These are phyloP conservation scores for Penicillium mononematosum DNA, from an alignment of 495 filamentous ascomycete genomes.

Conservation along the genomic window DNA sequence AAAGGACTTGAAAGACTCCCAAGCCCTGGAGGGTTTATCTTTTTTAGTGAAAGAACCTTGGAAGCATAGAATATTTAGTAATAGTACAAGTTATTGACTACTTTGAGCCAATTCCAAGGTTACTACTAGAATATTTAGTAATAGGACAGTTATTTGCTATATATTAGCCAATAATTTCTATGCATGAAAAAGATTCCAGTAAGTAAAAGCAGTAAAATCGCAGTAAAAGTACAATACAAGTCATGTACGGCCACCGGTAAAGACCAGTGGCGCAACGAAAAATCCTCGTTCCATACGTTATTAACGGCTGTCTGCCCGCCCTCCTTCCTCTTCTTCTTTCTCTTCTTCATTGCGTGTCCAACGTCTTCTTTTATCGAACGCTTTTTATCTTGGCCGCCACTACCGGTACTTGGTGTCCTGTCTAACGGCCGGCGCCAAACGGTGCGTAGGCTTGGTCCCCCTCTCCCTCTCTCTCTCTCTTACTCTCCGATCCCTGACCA, in stretches of 20 bases:
- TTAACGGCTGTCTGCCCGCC: conserved; percentile 21
- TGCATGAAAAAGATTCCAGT: too few relatives aligned
- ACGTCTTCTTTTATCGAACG: conserved; percentile 39
- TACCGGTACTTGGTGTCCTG: conserved; percentile 57
- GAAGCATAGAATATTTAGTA: too few relatives aligned
- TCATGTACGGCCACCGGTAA: conserved; percentile 12
- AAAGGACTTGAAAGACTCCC: too few relatives aligned
- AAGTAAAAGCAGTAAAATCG: not conserved
- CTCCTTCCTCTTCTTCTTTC: conserved; percentile 21
- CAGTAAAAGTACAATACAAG: conserved; percentile 7
- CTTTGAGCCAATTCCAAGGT: too few relatives aligned
- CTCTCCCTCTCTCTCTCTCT: conserved; percentile 25
- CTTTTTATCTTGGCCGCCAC: conserved; percentile 52
- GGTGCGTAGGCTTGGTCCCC: conserved; percentile 56
- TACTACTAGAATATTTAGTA: too few relatives aligned
- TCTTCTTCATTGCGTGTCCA: conserved; percentile 29
- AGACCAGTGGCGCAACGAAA: conserved; percentile 26
- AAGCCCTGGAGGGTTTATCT: too few relatives aligned
- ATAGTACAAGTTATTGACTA: too few relatives aligned
- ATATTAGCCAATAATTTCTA: too few relatives aligned
- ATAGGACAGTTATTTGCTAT: too few relatives aligned
- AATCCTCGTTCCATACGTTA: conserved; percentile 27
- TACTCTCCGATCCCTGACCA: conserved; percentile 17
- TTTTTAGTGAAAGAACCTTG: too few relatives aligned
- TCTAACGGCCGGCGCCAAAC: conserved; percentile 57